Evolutionary conservation across 2,329 filamentous ascomycete species (phyloP).

Genomic region (Neocucurbitaria cava): DNA sequence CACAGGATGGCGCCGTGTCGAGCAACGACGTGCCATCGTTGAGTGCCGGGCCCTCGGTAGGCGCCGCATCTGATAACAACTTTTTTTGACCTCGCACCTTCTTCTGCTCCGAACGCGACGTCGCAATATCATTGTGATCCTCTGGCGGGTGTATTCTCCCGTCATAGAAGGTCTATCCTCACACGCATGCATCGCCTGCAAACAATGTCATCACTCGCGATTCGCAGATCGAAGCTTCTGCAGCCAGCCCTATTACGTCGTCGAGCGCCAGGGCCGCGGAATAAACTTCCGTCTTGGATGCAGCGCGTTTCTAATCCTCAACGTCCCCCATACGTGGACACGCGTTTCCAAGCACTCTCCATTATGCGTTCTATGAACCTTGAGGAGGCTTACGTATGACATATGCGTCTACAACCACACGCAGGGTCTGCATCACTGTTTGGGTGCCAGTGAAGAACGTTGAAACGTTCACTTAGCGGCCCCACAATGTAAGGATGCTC

Average conservation of each 20-base stretch:
- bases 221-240: background rate
- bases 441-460: slow-evolving; percentile 3
- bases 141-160: background rate
- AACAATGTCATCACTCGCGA: background rate
- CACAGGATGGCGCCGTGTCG: slow-evolving; percentile 7
- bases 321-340: background rate
- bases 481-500: slow-evolving; percentile 4
- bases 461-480: slow-evolving; percentile 10
- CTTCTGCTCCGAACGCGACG: background rate
- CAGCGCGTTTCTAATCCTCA: background rate
- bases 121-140: background rate
- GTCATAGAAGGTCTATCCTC: slow-evolving; percentile 3
- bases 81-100: background rate
- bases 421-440: slow-evolving; percentile 1
- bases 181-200: background rate
- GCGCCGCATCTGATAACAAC: slow-evolving; percentile 19
- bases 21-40: slow-evolving; percentile 2
- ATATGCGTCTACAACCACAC: background rate
- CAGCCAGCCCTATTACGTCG: slow-evolving; percentile 8
- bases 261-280: slow-evolving; percentile 1
- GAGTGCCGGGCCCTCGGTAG: slow-evolving; percentile 3
- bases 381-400: background rate
- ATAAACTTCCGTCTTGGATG: background rate
- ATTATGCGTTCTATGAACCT: background rate
- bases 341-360: background rate